These are phyloP conservation scores for Physcomitrium patens DNA, from an alignment of 225 moss, liverwort and hornwort species.

Conservation along the genomic window DNA sequence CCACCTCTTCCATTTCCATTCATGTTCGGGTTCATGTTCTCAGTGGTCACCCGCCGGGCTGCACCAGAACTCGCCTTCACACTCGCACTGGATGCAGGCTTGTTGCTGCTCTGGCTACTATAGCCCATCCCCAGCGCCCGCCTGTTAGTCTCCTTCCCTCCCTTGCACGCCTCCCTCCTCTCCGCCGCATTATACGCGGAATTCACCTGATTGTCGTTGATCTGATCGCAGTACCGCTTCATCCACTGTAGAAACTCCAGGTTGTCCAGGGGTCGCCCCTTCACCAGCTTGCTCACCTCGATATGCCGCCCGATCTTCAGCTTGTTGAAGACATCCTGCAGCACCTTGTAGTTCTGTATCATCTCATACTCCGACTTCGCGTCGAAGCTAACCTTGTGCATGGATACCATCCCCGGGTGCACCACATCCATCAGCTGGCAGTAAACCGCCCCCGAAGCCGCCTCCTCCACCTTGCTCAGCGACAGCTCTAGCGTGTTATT, in stretches of 20 bases:
- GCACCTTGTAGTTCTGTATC: constrained; percentile 99
- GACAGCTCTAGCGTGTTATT: constrained; percentile 83
- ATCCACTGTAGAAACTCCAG: constrained; percentile 99
- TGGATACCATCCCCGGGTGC: constrained; percentile 90
- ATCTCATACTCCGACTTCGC: constrained; percentile 99
- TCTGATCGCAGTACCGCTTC: constrained; percentile 94
- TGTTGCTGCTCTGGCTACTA: constrained; percentile 53
- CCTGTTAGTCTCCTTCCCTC: constrained; percentile 93
- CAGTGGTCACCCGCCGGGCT: constrained; percentile 49
- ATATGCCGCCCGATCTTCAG: constrained; percentile 93
- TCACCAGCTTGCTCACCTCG: constrained; percentile 96
- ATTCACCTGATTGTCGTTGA: constrained; percentile 81
- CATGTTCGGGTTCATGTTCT: constrained; percentile 62
- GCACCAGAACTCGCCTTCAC: constrained; percentile 37
- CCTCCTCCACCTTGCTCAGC: constrained; percentile 95
- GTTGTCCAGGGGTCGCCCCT: constrained; percentile 93
- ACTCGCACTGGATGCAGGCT: constrained; percentile 50
- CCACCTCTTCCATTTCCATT: constrained; percentile 19
- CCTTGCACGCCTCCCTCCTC: constrained; percentile 91
- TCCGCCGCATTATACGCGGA: constrained; percentile 89
- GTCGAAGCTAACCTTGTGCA: constrained; percentile 99
- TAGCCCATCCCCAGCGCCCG: constrained; percentile 59
- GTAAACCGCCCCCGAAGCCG: constrained; percentile 91
- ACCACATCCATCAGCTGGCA: constrained; percentile 97
- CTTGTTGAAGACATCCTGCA: constrained; percentile 97